Percentiles rank a stretch among this genome's conserved stretches.
Conservation (phyloP, 805 yeast species). For the Pichia nanzhaoensis region DNA sequence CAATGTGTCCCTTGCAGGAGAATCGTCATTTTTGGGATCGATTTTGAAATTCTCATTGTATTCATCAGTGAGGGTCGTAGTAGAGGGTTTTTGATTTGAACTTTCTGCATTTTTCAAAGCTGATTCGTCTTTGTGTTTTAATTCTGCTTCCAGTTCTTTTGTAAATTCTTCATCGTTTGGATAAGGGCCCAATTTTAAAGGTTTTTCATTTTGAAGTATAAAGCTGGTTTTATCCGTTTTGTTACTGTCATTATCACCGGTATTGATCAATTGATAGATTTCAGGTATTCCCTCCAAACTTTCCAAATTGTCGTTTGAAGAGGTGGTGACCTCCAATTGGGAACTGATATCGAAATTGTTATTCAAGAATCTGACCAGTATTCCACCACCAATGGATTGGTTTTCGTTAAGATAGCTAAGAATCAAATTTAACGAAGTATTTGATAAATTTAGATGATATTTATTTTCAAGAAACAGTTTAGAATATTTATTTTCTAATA, state of each 20-base stretch:
- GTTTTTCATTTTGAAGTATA: slow-evolving; percentile 47
- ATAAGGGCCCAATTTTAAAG: slow-evolving; percentile 72
- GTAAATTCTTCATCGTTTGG: slow-evolving; percentile 83
- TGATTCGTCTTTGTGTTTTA: slow-evolving; percentile 67
- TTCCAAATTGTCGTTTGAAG: slow-evolving; percentile 37
- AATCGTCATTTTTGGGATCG: slow-evolving; percentile 47
- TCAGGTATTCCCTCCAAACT: slow-evolving; percentile 44
- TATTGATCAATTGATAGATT: slow-evolving; percentile 31
- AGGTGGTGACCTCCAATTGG: slow-evolving; percentile 34
- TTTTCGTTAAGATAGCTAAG: slow-evolving; percentile 85
- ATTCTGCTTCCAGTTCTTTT: slow-evolving; percentile 77
- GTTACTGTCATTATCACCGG: slow-evolving; percentile 18
- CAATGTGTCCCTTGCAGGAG: slow-evolving; percentile 67
- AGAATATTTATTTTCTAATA: slow-evolving; percentile 77
- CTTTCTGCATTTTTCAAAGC: slow-evolving; percentile 20
- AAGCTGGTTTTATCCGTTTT: slow-evolving; percentile 30
- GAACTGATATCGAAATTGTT: slow-evolving; percentile 62
- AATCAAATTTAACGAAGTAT: slow-evolving; percentile 77
- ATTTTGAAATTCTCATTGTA: slow-evolving; percentile 52
- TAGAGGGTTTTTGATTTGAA: slow-evolving; percentile 13
- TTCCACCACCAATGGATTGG: slow-evolving; percentile 86
- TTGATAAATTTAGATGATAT: slow-evolving; percentile 68
- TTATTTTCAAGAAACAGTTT: slow-evolving; percentile 65
- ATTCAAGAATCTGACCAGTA: slow-evolving; percentile 78
- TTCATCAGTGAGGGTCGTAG: slow-evolving; percentile 52